Conservation (phyloP, 2,329 filamentous ascomycete genomes). For the Fusarium cicatricum region DNA sequence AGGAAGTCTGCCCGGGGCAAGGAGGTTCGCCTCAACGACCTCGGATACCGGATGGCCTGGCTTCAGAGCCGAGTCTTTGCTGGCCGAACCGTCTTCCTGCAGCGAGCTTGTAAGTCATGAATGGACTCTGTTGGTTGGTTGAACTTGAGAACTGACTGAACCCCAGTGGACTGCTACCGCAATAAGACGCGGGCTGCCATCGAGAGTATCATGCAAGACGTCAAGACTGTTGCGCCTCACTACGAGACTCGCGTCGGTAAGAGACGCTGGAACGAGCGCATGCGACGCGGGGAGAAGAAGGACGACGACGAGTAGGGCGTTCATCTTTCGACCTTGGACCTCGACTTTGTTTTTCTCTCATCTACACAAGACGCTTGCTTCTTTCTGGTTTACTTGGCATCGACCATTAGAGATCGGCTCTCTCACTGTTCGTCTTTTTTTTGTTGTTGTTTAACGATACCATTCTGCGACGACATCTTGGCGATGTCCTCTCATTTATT, state of each 20-base stretch:
- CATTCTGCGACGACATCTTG: constrained; percentile 42
- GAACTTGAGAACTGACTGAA: constrained; percentile 13
- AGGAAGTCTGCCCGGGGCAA: constrained; percentile 74
- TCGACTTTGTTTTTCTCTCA: too few relatives aligned
- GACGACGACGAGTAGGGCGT: constrained; percentile 42
- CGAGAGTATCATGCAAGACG: constrained; percentile 79
- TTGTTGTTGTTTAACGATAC: constrained; percentile 45
- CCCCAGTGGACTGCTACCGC: constrained; percentile 87
- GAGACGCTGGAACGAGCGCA: constrained; percentile 73
- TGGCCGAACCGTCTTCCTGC: constrained; percentile 84
- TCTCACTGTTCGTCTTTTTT: constrained; percentile 29
- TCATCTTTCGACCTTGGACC: not conserved
- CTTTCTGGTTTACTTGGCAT: constrained; percentile 20
- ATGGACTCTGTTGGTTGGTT: not conserved
- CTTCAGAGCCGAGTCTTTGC: constrained; percentile 93
- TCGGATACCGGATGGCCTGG: constrained; percentile 97
- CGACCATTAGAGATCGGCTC: constrained; percentile 28
- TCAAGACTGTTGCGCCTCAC: constrained; percentile 77
- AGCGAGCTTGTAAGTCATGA: constrained; percentile 81
- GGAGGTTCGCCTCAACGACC: constrained; percentile 90
- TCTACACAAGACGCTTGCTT: not conserved
- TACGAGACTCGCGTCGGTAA: constrained; percentile 91
- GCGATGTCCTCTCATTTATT: constrained; percentile 23
- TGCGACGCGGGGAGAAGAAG: constrained; percentile 48
- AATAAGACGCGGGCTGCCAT: constrained; percentile 89